Evolutionary conservation across 176 grass and related monocot genomes (phyloP).

Genomic region (Triticum monococcum): DNA sequence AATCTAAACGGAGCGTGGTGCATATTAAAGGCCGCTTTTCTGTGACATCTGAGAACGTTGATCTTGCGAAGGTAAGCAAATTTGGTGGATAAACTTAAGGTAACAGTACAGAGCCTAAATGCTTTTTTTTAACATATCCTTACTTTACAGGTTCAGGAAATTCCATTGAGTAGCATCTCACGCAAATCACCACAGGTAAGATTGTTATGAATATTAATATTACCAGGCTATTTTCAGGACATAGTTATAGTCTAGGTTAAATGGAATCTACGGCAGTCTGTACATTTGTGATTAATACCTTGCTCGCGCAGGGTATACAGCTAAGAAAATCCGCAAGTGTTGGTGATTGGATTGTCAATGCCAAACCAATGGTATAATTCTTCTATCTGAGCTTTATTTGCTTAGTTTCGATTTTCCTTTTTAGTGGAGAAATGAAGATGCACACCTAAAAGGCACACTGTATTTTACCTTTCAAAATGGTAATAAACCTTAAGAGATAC

Average conservation of each 20-base stretch:
- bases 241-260: conserved; percentile 13
- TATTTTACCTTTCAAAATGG: background rate
- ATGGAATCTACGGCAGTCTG: background rate
- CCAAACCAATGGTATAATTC: conserved; percentile 76
- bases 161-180: conserved; percentile 52
- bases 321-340: conserved; percentile 97
- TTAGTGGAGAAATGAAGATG: background rate
- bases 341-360: conserved; percentile 64
- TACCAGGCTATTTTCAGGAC: conserved; percentile 26
- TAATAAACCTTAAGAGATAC: background rate
- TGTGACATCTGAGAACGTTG: conserved; percentile 97
- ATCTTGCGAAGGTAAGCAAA: conserved; percentile 87
- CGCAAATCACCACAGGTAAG: conserved; percentile 72
- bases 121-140: background rate
- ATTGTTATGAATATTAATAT: conserved; percentile 17
- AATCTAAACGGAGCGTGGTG: conserved; percentile 86
- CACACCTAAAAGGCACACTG: background rate
- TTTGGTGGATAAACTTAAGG: conserved; percentile 24
- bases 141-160: conserved; percentile 63
- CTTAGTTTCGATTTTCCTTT: background rate
- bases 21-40: conserved; percentile 99
- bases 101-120: background rate
- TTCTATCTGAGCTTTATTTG: conserved; percentile 18
- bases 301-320: conserved; percentile 57
- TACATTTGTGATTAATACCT: conserved; percentile 22